Conservation (phyloP, 495 filamentous ascomycete species). For the Penicillium coprophilum region DNA sequence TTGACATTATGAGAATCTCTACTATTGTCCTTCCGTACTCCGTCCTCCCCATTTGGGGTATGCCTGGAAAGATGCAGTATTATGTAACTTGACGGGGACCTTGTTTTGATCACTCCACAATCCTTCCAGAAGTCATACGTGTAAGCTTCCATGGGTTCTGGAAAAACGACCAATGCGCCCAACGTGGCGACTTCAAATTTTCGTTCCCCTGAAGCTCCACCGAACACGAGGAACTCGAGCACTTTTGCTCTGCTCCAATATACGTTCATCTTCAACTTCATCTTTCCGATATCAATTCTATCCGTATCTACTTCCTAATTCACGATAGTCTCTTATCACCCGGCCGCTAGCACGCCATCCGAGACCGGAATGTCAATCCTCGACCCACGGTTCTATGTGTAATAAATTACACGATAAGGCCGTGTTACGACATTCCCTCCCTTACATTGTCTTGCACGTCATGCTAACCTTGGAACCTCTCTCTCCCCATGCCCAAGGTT, state of each 20-base stretch:
- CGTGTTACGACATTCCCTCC: slow-evolving; percentile 17
- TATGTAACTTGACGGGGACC: no score
- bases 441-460: slow-evolving; percentile 20
- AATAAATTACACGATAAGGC: slow-evolving; percentile 1
- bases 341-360: slow-evolving; percentile 28
- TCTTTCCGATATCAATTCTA: no score
- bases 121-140: slow-evolving; percentile 15
- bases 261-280: no score
- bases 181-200: slow-evolving; percentile 11
- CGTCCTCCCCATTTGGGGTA: no score
- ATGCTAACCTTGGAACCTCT: slow-evolving; percentile 12
- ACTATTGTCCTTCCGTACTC: no score
- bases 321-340: slow-evolving; percentile 16
- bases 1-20: background rate
- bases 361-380: slow-evolving; percentile 29
- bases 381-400: slow-evolving; percentile 27
- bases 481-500: no score
- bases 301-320: slow-evolving; percentile 1
- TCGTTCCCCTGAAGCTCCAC: slow-evolving; percentile 12
- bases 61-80: no score
- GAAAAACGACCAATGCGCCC: slow-evolving; percentile 8
- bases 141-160: slow-evolving; percentile 11
- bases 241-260: no score
- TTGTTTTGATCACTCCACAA: slow-evolving; percentile 7
- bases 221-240: background rate